Evolutionary conservation across 2,329 filamentous ascomycete species (phyloP).

Genomic region (Immersiporthe knoxdaviesiana): DNA sequence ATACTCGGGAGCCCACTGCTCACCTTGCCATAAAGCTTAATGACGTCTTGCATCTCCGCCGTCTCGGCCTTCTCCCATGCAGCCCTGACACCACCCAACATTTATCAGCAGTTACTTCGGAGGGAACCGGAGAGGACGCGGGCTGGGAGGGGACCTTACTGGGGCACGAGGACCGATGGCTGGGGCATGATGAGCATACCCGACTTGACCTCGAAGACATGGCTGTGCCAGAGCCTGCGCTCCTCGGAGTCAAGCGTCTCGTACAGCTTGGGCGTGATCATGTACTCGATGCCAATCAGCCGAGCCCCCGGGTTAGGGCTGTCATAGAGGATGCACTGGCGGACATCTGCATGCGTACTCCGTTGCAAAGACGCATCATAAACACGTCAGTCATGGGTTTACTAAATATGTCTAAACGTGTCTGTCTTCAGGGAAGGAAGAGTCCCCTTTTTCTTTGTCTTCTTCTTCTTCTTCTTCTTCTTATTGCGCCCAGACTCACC

Average conservation of each 20-base stretch:
- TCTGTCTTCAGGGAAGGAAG: too few relatives aligned
- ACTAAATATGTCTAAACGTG: too few relatives aligned
- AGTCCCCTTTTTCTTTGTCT: too few relatives aligned
- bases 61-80: slow-evolving; percentile 79
- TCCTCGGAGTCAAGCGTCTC: slow-evolving; percentile 67
- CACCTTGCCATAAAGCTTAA: slow-evolving; percentile 75
- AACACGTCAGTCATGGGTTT: neutral
- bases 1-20: neutral
- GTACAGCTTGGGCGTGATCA: slow-evolving; percentile 75
- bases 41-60: slow-evolving; percentile 76
- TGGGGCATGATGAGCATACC: slow-evolving; percentile 82
- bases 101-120: neutral
- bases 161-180: slow-evolving; percentile 53
- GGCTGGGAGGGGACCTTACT: slow-evolving; percentile 31
- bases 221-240: slow-evolving; percentile 78
- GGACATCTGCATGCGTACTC: slow-evolving; percentile 59
- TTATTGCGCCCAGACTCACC: slow-evolving; percentile 36
- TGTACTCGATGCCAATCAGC: slow-evolving; percentile 86
- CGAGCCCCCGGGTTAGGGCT: slow-evolving; percentile 66
- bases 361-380: neutral
- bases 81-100: slow-evolving; percentile 31
- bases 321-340: slow-evolving; percentile 87
- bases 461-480: too few relatives aligned
- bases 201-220: slow-evolving; percentile 73
- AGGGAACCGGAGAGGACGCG: neutral